These are phyloP conservation scores for Cubamyces lactineus DNA, from an alignment of 768 basidiomycete genomes.

Conservation along the genomic window DNA sequence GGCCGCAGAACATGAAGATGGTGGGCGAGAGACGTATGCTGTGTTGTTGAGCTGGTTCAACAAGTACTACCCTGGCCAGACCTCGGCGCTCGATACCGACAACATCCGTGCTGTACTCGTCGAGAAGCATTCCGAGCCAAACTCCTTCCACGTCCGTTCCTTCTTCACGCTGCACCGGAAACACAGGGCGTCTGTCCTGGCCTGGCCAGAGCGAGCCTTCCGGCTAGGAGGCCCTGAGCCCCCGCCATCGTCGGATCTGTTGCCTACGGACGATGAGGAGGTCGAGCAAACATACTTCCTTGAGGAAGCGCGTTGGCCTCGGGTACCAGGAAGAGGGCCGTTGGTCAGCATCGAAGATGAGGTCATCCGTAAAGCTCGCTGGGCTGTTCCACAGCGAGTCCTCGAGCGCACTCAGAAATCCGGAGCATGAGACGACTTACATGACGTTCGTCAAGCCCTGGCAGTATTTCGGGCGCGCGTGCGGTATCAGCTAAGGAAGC, in stretches of 20 bases:
- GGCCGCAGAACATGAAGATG: not conserved
- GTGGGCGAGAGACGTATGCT: not conserved
- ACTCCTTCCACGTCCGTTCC: slow-evolving; percentile 12
- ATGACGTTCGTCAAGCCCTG: no score
- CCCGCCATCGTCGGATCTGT: not conserved
- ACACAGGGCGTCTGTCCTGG: slow-evolving; percentile 1
- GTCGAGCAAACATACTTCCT: not conserved
- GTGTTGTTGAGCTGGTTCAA: slow-evolving; percentile 13
- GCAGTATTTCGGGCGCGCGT: no score
- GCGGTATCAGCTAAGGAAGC: no score
- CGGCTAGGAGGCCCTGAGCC: slow-evolving; percentile 1
- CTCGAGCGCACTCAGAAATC: not conserved
- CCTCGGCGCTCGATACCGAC: not conserved
- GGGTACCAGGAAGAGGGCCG: not conserved
- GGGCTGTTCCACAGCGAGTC: slow-evolving; percentile 1
- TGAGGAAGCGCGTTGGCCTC: not conserved
- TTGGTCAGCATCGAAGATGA: not conserved
- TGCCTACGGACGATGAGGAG: not conserved
- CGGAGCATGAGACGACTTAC: no score
- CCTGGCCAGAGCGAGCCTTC: slow-evolving; percentile 7
- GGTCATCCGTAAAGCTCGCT: not conserved
- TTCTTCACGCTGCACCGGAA: slow-evolving; percentile 1
- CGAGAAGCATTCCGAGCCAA: not conserved
- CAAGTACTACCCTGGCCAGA: slow-evolving; percentile 2
- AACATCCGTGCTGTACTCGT: slow-evolving; percentile 10